Evolutionary conservation across 1,284 basidiomycete species (phyloP).

Genomic region (Peniophora sp.): DNA sequence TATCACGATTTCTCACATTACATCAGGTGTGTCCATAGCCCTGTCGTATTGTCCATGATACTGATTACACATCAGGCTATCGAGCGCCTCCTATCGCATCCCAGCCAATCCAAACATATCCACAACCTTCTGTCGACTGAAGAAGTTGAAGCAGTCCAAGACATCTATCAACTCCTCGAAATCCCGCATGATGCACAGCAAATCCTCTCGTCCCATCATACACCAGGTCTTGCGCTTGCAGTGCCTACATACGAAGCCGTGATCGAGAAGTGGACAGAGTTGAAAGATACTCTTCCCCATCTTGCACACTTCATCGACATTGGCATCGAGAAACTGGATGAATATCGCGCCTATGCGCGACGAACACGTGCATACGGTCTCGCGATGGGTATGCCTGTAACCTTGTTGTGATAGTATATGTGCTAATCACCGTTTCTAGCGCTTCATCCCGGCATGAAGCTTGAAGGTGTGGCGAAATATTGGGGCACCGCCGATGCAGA

Average conservation of each 20-base stretch:
- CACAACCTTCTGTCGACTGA: background rate
- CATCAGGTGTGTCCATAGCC: constrained; percentile 17
- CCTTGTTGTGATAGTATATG: too few species aligned
- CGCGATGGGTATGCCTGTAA: constrained; percentile 21
- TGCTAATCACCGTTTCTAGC: too few species aligned
- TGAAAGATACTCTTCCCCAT: constrained; percentile 2
- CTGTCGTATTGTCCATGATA: too few species aligned
- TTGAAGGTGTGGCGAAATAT: background rate
- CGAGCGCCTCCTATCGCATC: too few species aligned
- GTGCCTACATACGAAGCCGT: constrained; percentile 14
- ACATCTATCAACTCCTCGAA: constrained; percentile 14
- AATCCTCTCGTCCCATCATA: constrained; percentile 16
- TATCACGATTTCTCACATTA: constrained; percentile 19
- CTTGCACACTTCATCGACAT: constrained; percentile 11
- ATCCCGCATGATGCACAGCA: constrained; percentile 15
- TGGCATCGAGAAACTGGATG: constrained; percentile 20
- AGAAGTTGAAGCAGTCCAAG: constrained; percentile 11
- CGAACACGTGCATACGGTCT: constrained; percentile 22
- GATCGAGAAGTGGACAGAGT: too few species aligned
- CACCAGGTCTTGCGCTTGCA: constrained; percentile 16
- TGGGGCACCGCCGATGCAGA: too few species aligned
- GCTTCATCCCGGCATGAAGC: background rate
- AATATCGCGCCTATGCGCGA: constrained; percentile 20
- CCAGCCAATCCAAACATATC: too few species aligned
- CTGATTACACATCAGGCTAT: too few species aligned